Conservation (phyloP, 177 flowering plant genomes). For the Vitis hybrid region DNA sequence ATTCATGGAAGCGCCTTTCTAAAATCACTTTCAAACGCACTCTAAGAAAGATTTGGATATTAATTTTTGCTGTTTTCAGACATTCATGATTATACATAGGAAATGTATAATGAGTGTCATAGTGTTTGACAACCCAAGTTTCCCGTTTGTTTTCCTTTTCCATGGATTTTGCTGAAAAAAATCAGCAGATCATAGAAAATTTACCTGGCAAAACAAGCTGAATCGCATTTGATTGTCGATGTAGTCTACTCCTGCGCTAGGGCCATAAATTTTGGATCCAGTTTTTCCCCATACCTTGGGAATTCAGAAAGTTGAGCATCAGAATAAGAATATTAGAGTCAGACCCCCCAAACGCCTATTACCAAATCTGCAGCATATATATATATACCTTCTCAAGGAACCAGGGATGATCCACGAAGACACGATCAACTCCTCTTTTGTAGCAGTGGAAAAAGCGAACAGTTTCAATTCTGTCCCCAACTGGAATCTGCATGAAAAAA, state of each 20-base stretch:
- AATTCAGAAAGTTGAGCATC: not conserved
- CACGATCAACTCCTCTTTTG: slow-evolving; percentile 95
- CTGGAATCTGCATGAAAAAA: slow-evolving; percentile 48
- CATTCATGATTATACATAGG: no score
- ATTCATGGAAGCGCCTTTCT: no score
- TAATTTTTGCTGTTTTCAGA: no score
- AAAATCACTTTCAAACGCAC: no score
- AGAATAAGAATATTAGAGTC: no score
- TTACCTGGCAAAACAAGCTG: slow-evolving; percentile 76
- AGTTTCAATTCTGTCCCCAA: slow-evolving; percentile 67
- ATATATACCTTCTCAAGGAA: slow-evolving; percentile 79
- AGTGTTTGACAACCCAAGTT: no score
- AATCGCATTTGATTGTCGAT: slow-evolving; percentile 78
- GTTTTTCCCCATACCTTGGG: slow-evolving; percentile 93
- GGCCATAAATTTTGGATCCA: slow-evolving; percentile 83
- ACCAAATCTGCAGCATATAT: no score
- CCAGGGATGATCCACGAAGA: slow-evolving; percentile 89
- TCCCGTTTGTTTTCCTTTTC: no score
- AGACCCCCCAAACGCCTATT: not conserved
- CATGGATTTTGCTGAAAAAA: no score
- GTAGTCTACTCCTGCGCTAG: slow-evolving; percentile 73
- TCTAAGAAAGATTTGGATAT: no score
- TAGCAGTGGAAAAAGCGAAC: slow-evolving; percentile 90
- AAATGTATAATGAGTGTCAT: no score
- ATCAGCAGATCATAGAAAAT: not conserved